Evolutionary conservation across 2,329 filamentous ascomycete genomes (phyloP), one percentile per base, ranked within the genome.

Genomic region (Berkeleyomyces basicola): DNA sequence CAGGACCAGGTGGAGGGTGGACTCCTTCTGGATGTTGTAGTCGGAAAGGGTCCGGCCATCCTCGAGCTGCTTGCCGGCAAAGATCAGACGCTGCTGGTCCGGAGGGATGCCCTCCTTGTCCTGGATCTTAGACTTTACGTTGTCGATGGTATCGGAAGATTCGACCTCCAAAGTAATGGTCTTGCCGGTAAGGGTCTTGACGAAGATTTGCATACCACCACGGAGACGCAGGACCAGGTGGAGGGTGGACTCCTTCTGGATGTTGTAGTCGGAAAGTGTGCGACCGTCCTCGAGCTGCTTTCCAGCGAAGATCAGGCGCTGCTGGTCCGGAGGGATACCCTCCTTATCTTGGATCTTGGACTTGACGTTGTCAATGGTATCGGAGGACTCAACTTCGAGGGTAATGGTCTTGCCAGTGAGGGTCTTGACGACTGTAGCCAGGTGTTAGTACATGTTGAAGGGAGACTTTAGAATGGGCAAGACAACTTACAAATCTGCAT

Each of bases 61-160:
- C 75, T 97, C 92, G 3, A 96, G 83, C 74, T 96, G 91, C 82
- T 96, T 96, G 63, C 91, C 92, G 53, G 91, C 91, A 69, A 96
- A 96, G 74, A 96, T 96, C 68, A 96, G 75, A 69, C 91, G 92
- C 79, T 96, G 91, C 76, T 97, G 91, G 72, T 96, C 91, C 9
- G 91, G 91, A 57, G 91, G 92, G 63, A 96, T 96, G 36, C 91
- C 91, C 76, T 96, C 91, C 83, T 96, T 96, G 71, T 96, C 91
- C 75, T 96, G 91, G 51, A 96, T 96, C 82, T 96, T 96, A 59
- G 82, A 84, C 84, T 96, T 96, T 46, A 96, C 91, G 66, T 96
- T 96, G 79, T 96, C 90, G 75, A 95, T 95, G 47, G 90, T 95
- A 70, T 95, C 90, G 0, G 84, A 88, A 0, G 86, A 90, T 74